Evolutionary conservation across 371 early-diverging fungal genomes (phyloP), one percentile per base, ranked within the genome.

Genomic region (Mucor sp.): DNA sequence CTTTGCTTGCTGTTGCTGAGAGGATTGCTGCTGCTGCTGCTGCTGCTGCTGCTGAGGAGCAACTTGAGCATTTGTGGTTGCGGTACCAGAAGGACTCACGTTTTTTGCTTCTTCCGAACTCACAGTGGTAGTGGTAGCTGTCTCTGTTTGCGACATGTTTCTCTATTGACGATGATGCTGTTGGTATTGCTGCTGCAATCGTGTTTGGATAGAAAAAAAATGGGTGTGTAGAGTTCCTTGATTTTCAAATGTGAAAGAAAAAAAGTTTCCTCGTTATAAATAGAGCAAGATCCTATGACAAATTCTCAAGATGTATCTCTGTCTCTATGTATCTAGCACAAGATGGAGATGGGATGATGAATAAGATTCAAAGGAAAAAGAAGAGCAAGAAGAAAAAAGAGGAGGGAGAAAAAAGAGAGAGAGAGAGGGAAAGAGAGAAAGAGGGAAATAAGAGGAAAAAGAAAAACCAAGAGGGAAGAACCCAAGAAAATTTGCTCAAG

Each of bases 121-220:
- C 21, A 50, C 50, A 6, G 50, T 19, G 11, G 50, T 19, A 4
- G 50, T 32, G 43, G 32, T 61, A 55, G 47, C 27, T 65, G 67
- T 66, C 57, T 68, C 69, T 59, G 71, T 66, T 62, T 66, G 66
- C 35, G 71, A 70, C 71, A 70, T 70, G 15, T 23, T 50, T 50
- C 50, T 50, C 21, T 50, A 50, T 50, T 25, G 21, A 50, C 9
- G 37, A 14, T 37, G 37, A 7, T 37, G 37, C 14, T 14, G 37
- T 1, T 37, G 37, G 2, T 14, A 14, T 1, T 37, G 37, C 37
- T 37, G 50, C 19, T 44, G 19, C 19, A 44, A 19, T 60, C 25
- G 37, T 32, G n/a, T 44, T 44, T 28, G 30, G 6, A 30, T 30
- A 33, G 7, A 62, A 33, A 37, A 62, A 62, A 21, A 53, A 27